A percentile compares a stretch with the other conserved stretches of the same genome.
phyloP scores from a whole-genome alignment of 768 basidiomycete species.

The Mycena sanguinolenta region DNA sequence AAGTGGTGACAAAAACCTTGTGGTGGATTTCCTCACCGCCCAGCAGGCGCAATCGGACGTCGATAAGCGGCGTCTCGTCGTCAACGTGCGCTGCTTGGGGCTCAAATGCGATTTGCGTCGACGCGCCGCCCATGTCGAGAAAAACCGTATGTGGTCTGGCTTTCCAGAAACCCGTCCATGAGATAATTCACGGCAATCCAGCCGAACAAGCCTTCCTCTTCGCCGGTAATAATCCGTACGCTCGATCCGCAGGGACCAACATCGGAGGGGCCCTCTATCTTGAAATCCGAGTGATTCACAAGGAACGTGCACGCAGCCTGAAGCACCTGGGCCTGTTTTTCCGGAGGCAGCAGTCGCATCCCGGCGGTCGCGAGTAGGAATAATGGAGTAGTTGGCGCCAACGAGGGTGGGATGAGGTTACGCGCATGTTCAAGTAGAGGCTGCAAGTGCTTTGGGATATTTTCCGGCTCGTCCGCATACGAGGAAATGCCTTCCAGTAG shows the following conservation, averaged over 20 bases:
- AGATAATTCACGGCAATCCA: constrained; percentile 99
- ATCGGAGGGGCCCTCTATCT: constrained; percentile 73
- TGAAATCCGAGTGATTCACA: constrained; percentile 80
- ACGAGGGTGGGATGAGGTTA: constrained; percentile 86
- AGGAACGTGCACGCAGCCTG: constrained; percentile 84
- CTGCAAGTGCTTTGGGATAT: constrained; percentile 79
- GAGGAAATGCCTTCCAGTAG: constrained; percentile 83
- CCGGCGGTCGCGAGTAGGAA: constrained; percentile 98
- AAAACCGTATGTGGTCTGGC: constrained; percentile 94
- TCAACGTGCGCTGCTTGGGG: constrained; percentile 73
- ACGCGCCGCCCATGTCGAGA: constrained; percentile 99
- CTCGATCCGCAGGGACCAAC: constrained; percentile 92
- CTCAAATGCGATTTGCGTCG: constrained; percentile 98
- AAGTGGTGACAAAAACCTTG: constrained; percentile 96
- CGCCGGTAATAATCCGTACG: constrained; percentile 94
- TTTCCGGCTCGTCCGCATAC: constrained; percentile 76
- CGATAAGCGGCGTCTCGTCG: constrained; percentile 75
- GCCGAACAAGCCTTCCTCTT: constrained; percentile 98
- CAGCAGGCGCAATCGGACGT: constrained; percentile 85
- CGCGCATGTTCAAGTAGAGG: constrained; percentile 89
- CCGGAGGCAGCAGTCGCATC: constrained; percentile 87
- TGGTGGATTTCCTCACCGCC: constrained; percentile 90
- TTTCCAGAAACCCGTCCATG: constrained; percentile 91
- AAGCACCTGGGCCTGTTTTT: constrained; percentile 81
- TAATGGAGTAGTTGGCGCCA: constrained; percentile 87